Evolutionary conservation across 2,329 filamentous ascomycete genomes (phyloP).

Genomic region (Cladosporium sp.): DNA sequence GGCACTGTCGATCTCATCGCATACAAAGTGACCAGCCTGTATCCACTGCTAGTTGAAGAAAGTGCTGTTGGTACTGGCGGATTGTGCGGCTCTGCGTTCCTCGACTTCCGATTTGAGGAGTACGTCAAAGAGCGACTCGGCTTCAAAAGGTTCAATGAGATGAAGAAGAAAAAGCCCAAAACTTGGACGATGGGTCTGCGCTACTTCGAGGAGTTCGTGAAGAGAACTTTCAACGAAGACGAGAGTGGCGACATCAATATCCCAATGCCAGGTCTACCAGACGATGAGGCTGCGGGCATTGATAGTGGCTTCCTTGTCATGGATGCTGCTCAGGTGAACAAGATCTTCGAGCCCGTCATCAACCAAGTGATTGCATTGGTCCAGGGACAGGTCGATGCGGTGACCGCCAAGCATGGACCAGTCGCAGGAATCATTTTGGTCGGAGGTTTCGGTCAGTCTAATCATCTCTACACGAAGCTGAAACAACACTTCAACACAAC

Average conservation of each 20-base stretch:
- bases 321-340: constrained; percentile 64
- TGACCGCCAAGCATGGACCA: constrained; percentile 35
- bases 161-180: constrained; percentile 73
- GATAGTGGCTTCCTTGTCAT: constrained; percentile 75
- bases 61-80: constrained; percentile 75
- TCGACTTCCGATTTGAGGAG: constrained; percentile 78
- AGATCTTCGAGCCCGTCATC: constrained; percentile 65
- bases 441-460: constrained; percentile 73
- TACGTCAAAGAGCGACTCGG: constrained; percentile 67
- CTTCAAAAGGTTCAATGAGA: constrained; percentile 60
- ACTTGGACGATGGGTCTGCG: constrained; percentile 69
- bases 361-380: constrained; percentile 56
- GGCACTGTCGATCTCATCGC: constrained; percentile 72
- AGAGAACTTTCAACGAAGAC: constrained; percentile 76
- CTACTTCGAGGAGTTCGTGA: constrained; percentile 82
- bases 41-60: constrained; percentile 69
- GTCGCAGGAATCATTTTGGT: constrained; percentile 71
- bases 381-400: constrained; percentile 42
- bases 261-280: constrained; percentile 70
- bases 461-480: constrained; percentile 65
- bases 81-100: constrained; percentile 71
- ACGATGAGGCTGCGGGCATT: constrained; percentile 69
- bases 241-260: constrained; percentile 64
- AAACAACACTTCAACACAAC: constrained; percentile 60
- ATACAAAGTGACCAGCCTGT: constrained; percentile 72